Evolutionary conservation across 768 basidiomycete species (phyloP), one percentile per base, ranked within the genome.

Genomic region (Rossbeevera mucosa): DNA sequence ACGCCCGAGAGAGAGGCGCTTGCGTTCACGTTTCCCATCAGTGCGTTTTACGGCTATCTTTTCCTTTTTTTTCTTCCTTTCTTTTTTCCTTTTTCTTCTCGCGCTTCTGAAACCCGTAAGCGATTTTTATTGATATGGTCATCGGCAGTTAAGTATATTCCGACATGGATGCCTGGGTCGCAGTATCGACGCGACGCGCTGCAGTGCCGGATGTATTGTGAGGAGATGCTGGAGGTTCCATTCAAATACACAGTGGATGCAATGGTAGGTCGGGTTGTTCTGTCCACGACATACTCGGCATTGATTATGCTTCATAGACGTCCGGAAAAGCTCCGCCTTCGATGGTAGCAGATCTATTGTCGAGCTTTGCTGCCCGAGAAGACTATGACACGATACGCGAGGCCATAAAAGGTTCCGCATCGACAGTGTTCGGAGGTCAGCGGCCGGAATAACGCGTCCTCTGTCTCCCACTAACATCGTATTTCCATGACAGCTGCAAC

Each of bases 211-310:
- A 52, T 25, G 59, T 61, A 31, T 55, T 46, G 53, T 13, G 59
- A 66, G 13, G 61, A 59, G 9, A 67, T 66, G 41, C 28, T 38
- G 11, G 26, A 42, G n/a, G 31, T 36, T n/a, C 28, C 49, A 22
- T 47, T 33, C 18, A 24, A 46, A 13, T 7, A 30, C 28, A 20
- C 44, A 2, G 26, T 21, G 30, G 30, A 50, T 2, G 47, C 49
- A 14, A 33, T 46, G 31, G 40, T 45, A 5, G 16, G 30, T 11
- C 29, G n/a, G 4, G 4, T 20, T 24, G 2, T 18, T 41, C 14
- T 28, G 22, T 52, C 11, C 12, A 18, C 26, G 22, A 44, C 25
- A 29, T 6, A 7, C 18, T 20, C 3, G 7, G n/a, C 16, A 7
- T 18, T 49, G 40, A 50, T 9, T 14, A 16, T n/a, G 20, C 13